Percentiles rank a stretch among this genome's conserved stretches.
Evolutionary conservation across 2,329 filamentous ascomycete species (phyloP).

Genomic region (Hypoxylon sp.): DNA sequence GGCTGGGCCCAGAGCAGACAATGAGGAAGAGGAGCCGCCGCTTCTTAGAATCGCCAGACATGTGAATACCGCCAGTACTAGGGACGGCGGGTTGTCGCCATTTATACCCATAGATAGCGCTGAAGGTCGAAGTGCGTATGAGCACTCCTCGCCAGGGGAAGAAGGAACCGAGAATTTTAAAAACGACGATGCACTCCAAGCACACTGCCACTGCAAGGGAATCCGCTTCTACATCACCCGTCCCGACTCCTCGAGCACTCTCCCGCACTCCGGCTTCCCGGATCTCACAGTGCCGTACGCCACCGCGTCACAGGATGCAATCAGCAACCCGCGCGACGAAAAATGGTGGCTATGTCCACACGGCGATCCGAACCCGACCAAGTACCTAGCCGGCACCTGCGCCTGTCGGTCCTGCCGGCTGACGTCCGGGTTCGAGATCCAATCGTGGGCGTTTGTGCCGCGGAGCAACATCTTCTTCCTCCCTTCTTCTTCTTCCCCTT

Average conservation of each 20-base stretch:
- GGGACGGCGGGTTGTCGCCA: conserved; percentile 49
- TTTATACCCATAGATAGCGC: conserved; percentile 42
- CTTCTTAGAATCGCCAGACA: conserved; percentile 35
- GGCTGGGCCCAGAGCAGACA: not conserved
- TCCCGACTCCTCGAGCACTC: conserved; percentile 57
- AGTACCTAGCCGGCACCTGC: conserved; percentile 68
- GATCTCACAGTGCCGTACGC: conserved; percentile 62
- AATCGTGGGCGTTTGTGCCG: conserved; percentile 72
- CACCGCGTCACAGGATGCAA: conserved; percentile 40
- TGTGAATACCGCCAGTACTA: conserved; percentile 44
- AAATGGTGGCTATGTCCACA: conserved; percentile 67
- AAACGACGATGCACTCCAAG: conserved; percentile 48
- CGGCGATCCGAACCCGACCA: conserved; percentile 45
- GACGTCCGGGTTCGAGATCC: conserved; percentile 67
- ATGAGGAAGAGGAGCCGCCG: conserved; percentile 1
- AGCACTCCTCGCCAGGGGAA: not conserved
- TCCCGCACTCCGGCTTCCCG: conserved; percentile 58
- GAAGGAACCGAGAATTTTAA: conserved; percentile 15
- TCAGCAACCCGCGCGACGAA: conserved; percentile 55
- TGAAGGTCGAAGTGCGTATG: conserved; percentile 3
- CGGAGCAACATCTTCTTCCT: conserved; percentile 62
- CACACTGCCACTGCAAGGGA: conserved; percentile 62
- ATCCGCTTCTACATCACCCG: conserved; percentile 65
- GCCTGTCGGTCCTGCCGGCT: conserved; percentile 70
- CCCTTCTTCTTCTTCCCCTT: conserved; percentile 37